Evolutionary conservation across 208 protist species (phyloP), one percentile per base, ranked within the genome.

Genomic region (Crithidia expoeki): DNA sequence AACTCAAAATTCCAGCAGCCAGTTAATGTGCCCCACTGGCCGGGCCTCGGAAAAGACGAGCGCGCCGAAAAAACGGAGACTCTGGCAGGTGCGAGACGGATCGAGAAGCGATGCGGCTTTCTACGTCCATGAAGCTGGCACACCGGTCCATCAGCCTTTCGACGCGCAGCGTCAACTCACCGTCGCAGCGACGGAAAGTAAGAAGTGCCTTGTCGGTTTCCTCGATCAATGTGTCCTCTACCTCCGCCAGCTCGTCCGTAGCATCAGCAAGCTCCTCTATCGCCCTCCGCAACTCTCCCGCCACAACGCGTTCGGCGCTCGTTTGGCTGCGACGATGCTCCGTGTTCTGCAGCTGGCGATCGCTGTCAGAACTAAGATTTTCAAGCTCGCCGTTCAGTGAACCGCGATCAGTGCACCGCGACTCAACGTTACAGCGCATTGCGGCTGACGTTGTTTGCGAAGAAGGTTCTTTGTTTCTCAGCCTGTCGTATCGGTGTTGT

Each of bases 161-260:
- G 1, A 57, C 38, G 11, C 66, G 55, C 56, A 57, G 10, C 27
- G 40, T 72, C 47, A 72, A n/a, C 46, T 64, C 67, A 14, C 56
- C 42, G 21, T 72, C 67, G 46, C 67, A 63, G 10, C 56, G 67
- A 17, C 38, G 52, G n/a, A 74, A 60, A 0, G 40, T 17, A 6
- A 68, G 19, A 0, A 57, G 33, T 9, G 63, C 56, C 36, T 38
- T 66, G 42, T 89, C 84, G 0, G 74, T 68, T 51, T 83, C 81
- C 33, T 51, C 52, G 25, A 80, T 32, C 66, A 88, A 68, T 2
- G 34, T 32, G 28, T 63, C 66, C 53, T 88, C 79, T 32, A 63
- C 79, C 32, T 66, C 60, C 49, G 71, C 75, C 14, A 79, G 42
- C 40, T 62, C 49, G 1, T 69, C 55, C 40, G 70, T 67, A 2